These are phyloP conservation scores for Cymbopogon flexuosus DNA, from an alignment of 202 grass and related monocot species.

Conservation along the genomic window DNA sequence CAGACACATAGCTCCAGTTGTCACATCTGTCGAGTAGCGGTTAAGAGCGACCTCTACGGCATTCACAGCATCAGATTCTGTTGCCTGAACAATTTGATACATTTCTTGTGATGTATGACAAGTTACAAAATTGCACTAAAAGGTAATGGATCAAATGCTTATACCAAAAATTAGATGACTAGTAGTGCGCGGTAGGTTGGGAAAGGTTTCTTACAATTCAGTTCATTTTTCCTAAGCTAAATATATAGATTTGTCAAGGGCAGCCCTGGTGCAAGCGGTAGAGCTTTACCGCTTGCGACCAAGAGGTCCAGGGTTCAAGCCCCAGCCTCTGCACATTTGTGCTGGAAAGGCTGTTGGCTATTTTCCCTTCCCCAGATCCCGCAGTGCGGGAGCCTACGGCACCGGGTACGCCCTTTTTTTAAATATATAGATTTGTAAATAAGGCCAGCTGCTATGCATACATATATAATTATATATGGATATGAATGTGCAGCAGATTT, in stretches of 20 bases:
- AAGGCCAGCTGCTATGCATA: neutral
- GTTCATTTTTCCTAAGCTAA: constrained; percentile 2
- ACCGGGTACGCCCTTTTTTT: no score
- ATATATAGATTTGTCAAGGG: neutral
- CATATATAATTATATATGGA: neutral
- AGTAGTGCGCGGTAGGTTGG: neutral
- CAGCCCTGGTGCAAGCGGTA: neutral
- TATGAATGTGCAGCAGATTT: constrained; percentile 4
- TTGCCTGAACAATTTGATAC: constrained; percentile 52
- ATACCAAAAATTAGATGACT: neutral
- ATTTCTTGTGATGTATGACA: neutral
- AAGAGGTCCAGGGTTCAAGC: no score
- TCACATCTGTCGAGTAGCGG: constrained; percentile 56
- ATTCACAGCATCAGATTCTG: constrained; percentile 77
- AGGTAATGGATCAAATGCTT: no score
- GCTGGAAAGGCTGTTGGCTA: no score
- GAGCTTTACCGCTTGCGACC: no score
- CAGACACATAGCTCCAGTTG: constrained; percentile 86
- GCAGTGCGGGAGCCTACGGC: no score
- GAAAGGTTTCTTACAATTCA: neutral
- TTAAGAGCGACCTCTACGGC: constrained; percentile 59
- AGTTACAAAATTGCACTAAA: no score
- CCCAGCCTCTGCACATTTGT: no score
- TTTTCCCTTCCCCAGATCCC: no score
- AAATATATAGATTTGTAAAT: no score